Conservation (phyloP, 2,329 filamentous ascomycete genomes). For the Pseudogymnoascus sp. region DNA sequence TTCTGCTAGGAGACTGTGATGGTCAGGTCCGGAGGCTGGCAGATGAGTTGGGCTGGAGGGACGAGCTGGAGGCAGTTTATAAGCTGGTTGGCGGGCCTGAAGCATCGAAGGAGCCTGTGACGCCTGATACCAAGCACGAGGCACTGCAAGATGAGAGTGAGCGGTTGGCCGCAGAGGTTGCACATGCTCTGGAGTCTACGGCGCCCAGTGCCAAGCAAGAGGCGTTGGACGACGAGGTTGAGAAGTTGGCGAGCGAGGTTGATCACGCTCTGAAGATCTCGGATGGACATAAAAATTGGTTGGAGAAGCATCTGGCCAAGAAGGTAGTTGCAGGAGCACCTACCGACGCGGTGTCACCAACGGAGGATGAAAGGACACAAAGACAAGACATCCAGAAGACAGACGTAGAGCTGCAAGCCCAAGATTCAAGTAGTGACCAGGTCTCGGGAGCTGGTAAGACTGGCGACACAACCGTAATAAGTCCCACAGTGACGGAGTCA, state of each 20-base stretch:
- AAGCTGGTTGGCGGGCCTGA: slow-evolving; percentile 53
- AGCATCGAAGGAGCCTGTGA: slow-evolving; percentile 43
- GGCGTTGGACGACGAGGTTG: slow-evolving; percentile 30
- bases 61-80: slow-evolving; percentile 76
- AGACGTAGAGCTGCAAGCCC: neutral
- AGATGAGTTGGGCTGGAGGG: slow-evolving; percentile 70
- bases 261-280: slow-evolving; percentile 28
- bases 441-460: neutral
- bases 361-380: neutral
- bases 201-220: slow-evolving; percentile 40
- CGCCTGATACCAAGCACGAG: slow-evolving; percentile 19
- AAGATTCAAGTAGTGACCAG: neutral
- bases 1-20: slow-evolving; percentile 77
- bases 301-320: slow-evolving; percentile 23
- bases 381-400: neutral
- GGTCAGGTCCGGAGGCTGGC: slow-evolving; percentile 70
- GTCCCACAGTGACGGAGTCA: neutral
- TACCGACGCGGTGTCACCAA: neutral
- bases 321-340: neutral
- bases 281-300: slow-evolving; percentile 25
- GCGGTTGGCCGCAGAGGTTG: slow-evolving; percentile 25
- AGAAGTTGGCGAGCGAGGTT: slow-evolving; percentile 30
- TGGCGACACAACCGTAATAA: neutral
- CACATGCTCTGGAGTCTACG: neutral
- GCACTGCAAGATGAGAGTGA: slow-evolving; percentile 20